These are phyloP conservation scores for Abrus precatorius DNA, from an alignment of 306 rosid genomes.

Conservation along the genomic window DNA sequence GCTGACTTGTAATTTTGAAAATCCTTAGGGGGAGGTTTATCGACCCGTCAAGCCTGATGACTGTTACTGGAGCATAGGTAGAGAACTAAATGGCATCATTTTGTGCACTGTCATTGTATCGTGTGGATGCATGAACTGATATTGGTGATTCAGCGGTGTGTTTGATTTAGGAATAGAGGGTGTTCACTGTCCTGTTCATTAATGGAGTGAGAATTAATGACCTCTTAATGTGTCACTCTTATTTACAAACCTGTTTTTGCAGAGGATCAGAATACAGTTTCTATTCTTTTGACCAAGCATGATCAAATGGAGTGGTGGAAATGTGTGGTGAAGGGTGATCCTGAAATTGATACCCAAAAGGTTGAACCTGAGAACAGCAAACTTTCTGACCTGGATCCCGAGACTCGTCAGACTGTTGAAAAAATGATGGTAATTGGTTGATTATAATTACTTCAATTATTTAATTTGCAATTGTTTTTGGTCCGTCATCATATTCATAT, in stretches of 20 bases:
- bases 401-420: slow-evolving; percentile 87
- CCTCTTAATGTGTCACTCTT: background rate
- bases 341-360: slow-evolving; percentile 88
- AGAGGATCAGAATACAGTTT: slow-evolving; percentile 86
- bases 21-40: slow-evolving; percentile 72
- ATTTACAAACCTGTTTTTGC: slow-evolving; percentile 18
- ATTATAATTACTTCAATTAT: background rate
- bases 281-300: slow-evolving; percentile 93
- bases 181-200: background rate
- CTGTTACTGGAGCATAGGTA: slow-evolving; percentile 96
- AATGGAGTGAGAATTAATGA: background rate
- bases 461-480: background rate
- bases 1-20: background rate
- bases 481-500: background rate
- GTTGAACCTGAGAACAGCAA: slow-evolving; percentile 96
- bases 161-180: too few species aligned
- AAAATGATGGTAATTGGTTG: slow-evolving; percentile 85
- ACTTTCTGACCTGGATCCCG: slow-evolving; percentile 87
- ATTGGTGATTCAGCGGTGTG: background rate
- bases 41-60: slow-evolving; percentile 75
- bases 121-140: slow-evolving; percentile 9
- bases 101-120: background rate
- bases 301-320: slow-evolving; percentile 99
- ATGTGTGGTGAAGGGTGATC: slow-evolving; percentile 86
- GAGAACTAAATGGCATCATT: background rate